A percentile compares a stretch with the other conserved stretches of the same genome.
These are phyloP conservation scores for Ophiocordyceps robertsii DNA, from an alignment of 2,329 filamentous ascomycete genomes.

Conservation along the genomic window DNA sequence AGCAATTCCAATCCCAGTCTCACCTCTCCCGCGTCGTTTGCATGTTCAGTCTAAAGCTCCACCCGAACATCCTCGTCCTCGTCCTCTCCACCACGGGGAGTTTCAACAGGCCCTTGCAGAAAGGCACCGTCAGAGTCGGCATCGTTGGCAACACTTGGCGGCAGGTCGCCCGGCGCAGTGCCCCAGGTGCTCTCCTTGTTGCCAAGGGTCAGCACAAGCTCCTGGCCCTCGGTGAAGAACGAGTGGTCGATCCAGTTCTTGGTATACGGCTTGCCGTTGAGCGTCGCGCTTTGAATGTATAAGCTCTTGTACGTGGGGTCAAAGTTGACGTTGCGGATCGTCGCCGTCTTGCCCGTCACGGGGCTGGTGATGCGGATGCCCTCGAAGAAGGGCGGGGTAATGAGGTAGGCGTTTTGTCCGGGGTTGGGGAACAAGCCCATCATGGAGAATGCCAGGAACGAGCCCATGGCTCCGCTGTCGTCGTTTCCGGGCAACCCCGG, in stretches of 20 bases:
- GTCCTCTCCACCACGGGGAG: too few species aligned
- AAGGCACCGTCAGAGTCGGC: background rate
- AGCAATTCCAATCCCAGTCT: too few species aligned
- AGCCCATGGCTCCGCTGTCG: constrained; percentile 57
- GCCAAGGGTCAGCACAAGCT: constrained; percentile 50
- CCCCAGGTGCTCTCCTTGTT: constrained; percentile 52
- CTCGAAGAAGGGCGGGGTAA: constrained; percentile 54
- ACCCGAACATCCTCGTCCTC: too few species aligned
- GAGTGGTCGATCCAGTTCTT: constrained; percentile 56
- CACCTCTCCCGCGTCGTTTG: too few species aligned
- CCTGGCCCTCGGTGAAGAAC: constrained; percentile 52
- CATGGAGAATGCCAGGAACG: constrained; percentile 53
- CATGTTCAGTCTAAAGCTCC: too few species aligned
- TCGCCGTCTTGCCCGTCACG: constrained; percentile 45
- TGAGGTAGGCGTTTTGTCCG: constrained; percentile 59
- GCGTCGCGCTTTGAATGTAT: constrained; percentile 51
- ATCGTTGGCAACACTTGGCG: constrained; percentile 32
- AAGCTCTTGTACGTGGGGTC: constrained; percentile 43
- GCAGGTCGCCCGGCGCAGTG: constrained; percentile 42
- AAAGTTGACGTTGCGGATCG: constrained; percentile 46
- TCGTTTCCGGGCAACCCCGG: constrained; percentile 57
- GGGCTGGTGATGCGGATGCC: constrained; percentile 43
- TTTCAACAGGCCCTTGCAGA: too few species aligned
- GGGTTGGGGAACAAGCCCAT: constrained; percentile 57
- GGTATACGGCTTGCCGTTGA: constrained; percentile 46